Percentiles rank a stretch among this genome's conserved stretches.
These are phyloP conservation scores for Ogataea neopini DNA, from an alignment of 805 yeast genomes.

Conservation along the genomic window DNA sequence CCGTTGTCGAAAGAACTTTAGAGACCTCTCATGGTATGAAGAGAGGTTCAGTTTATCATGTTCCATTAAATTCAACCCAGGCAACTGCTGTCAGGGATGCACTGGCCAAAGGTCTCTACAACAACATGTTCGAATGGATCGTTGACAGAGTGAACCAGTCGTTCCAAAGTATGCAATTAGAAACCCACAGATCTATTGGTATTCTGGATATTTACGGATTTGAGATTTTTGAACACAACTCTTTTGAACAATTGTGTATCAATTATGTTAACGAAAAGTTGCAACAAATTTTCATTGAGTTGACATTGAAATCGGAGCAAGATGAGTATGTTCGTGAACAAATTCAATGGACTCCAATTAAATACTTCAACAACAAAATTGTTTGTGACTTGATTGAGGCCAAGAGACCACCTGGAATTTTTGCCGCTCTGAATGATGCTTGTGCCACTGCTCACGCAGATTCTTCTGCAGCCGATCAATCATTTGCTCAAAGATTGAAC, in stretches of 20 bases:
- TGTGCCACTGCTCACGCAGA: constrained; percentile 99
- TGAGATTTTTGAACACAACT: constrained; percentile 92
- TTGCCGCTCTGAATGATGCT: constrained; percentile 95
- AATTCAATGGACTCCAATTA: constrained; percentile 96
- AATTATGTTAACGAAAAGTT: constrained; percentile 94
- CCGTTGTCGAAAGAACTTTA: constrained; percentile 78
- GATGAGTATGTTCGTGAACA: constrained; percentile 95
- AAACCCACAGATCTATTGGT: constrained; percentile 70
- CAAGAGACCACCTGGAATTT: constrained; percentile 91
- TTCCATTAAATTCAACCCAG: constrained; percentile 87
- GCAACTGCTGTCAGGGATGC: constrained; percentile 96
- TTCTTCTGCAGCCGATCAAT: constrained; percentile 93
- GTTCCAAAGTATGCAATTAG: constrained; percentile 50
- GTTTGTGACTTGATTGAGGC: constrained; percentile 97
- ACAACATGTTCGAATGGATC: constrained; percentile 93
- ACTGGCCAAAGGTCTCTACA: constrained; percentile 90
- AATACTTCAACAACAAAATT: constrained; percentile 92
- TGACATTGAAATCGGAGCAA: constrained; percentile 95
- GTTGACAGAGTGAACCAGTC: constrained; percentile 87
- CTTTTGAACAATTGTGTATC: constrained; percentile 94
- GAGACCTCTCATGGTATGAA: constrained; percentile 89
- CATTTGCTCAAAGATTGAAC: constrained; percentile 88
- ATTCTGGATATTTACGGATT: constrained; percentile 95
- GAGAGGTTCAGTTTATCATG: constrained; percentile 92
- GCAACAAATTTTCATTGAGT: constrained; percentile 94